Evolutionary conservation across 1,284 basidiomycete genomes (phyloP).

Genomic region (Jaminaea rosea): DNA sequence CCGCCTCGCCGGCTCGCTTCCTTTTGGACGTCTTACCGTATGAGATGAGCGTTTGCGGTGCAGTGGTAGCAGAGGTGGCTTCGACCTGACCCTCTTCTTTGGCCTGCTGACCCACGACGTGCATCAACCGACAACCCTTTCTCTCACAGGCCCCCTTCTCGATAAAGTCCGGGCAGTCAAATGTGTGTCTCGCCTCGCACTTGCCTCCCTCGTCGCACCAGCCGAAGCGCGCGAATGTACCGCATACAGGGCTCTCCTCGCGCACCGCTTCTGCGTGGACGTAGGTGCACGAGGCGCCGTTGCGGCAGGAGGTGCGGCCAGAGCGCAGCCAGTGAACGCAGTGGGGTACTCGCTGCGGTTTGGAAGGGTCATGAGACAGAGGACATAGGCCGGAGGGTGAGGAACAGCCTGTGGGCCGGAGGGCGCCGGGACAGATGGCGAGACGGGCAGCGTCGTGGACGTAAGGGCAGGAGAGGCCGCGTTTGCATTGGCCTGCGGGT

Average conservation of each 20-base stretch:
- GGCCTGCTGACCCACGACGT: conserved; percentile 20
- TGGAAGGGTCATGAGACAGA: conserved; percentile 26
- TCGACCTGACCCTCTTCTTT: conserved; percentile 1
- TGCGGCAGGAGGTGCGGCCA: conserved; percentile 21
- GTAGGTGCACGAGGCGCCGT: conserved; percentile 34
- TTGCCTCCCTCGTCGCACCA: conserved; percentile 35
- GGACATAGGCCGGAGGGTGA: conserved; percentile 32
- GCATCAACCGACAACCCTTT: conserved; percentile 29
- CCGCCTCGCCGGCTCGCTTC: conserved; percentile 12
- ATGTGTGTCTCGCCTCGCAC: conserved; percentile 35
- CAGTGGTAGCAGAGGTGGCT: too few species aligned
- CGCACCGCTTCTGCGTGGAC: conserved; percentile 19
- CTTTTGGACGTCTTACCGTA: neutral
- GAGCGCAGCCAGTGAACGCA: conserved; percentile 37
- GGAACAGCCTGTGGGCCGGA: conserved; percentile 31
- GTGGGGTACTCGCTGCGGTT: conserved; percentile 32
- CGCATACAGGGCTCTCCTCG: conserved; percentile 17
- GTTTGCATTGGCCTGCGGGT: conserved; percentile 33
- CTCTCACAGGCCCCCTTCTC: conserved; percentile 27
- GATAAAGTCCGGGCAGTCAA: conserved; percentile 41
- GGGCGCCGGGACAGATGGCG: conserved; percentile 38
- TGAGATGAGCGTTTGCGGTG: conserved; percentile 8
- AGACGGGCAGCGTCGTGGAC: conserved; percentile 32
- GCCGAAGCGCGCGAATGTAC: conserved; percentile 29
- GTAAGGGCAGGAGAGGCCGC: conserved; percentile 39